Conservation (phyloP, 2,329 filamentous ascomycete species). For the Aspergillus carbonarius region DNA sequence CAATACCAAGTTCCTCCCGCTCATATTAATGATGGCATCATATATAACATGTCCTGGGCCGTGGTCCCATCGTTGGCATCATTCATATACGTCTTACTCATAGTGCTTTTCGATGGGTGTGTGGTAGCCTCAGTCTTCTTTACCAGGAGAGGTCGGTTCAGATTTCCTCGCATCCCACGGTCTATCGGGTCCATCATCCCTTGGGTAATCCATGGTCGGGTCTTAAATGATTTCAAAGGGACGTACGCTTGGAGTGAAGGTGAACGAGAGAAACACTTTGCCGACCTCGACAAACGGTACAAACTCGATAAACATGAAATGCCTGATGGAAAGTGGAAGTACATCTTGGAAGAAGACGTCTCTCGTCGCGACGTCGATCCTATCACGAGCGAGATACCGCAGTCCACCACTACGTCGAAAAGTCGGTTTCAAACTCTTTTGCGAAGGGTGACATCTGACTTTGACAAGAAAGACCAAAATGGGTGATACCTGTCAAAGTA, state of each 20-base stretch:
- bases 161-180: slow-evolving; percentile 17
- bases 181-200: slow-evolving; percentile 21
- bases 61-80: slow-evolving; percentile 15
- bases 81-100: slow-evolving; percentile 19
- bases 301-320: background rate
- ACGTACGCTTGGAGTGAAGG: slow-evolving; percentile 10
- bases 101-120: slow-evolving; percentile 19
- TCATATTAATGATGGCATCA: background rate
- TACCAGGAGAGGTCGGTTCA: slow-evolving; percentile 13
- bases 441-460: background rate
- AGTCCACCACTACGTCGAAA: background rate
- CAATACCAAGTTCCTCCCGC: background rate
- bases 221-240: slow-evolving; percentile 15
- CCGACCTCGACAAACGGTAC: slow-evolving; percentile 11
- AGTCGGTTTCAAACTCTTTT: background rate
- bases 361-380: background rate
- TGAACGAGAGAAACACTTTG: slow-evolving; percentile 14
- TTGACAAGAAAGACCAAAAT: background rate
- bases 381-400: background rate
- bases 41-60: slow-evolving; percentile 12
- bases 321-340: slow-evolving; percentile 2
- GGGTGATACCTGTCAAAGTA: background rate
- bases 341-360: slow-evolving; percentile 6
- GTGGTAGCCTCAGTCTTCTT: slow-evolving; percentile 20
- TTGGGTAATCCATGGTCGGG: slow-evolving; percentile 15